Evolutionary conservation across 495 filamentous ascomycete genomes (phyloP).

Genomic region (Penicillium chermesinum): DNA sequence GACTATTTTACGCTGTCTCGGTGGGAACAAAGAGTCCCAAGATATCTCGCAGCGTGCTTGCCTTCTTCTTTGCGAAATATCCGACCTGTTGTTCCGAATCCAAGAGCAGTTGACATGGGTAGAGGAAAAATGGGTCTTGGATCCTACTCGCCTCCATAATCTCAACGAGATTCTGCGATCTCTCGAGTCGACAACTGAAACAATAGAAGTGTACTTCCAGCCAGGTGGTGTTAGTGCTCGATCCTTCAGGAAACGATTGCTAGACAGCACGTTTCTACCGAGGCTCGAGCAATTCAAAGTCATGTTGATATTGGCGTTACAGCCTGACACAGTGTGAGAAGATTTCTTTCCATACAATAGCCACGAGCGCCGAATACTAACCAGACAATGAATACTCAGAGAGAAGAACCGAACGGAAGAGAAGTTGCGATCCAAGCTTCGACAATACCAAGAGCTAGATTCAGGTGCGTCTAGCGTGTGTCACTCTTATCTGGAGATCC

Average conservation of each 20-base stretch:
- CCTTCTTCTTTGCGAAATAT: slow-evolving; percentile 9
- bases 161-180: slow-evolving; percentile 19
- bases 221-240: slow-evolving; percentile 27
- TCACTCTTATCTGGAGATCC: too few species aligned
- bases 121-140: slow-evolving; percentile 26
- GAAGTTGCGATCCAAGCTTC: slow-evolving; percentile 13
- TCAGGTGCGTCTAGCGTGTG: slow-evolving; percentile 11
- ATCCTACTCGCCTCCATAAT: slow-evolving; percentile 10
- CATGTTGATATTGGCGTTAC: slow-evolving; percentile 24
- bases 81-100: slow-evolving; percentile 21
- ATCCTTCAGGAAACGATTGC: slow-evolving; percentile 25
- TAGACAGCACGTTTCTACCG: slow-evolving; percentile 25
- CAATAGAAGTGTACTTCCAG: slow-evolving; percentile 31
- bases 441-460: slow-evolving; percentile 17
- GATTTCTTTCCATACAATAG: too few species aligned
- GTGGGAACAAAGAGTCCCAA: slow-evolving; percentile 13
- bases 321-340: slow-evolving; percentile 25
- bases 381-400: slow-evolving; percentile 1
- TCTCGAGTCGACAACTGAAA: slow-evolving; percentile 21
- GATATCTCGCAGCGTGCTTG: slow-evolving; percentile 14
- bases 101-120: slow-evolving; percentile 24
- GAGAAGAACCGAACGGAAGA: slow-evolving; percentile 18
- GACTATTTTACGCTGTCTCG: slow-evolving; percentile 18
- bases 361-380: not conserved
- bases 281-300: slow-evolving; percentile 30